Base-by-base conservation (phyloP, 2,329 filamentous ascomycete genomes). In the Hymenoscyphus repandus region DNA sequence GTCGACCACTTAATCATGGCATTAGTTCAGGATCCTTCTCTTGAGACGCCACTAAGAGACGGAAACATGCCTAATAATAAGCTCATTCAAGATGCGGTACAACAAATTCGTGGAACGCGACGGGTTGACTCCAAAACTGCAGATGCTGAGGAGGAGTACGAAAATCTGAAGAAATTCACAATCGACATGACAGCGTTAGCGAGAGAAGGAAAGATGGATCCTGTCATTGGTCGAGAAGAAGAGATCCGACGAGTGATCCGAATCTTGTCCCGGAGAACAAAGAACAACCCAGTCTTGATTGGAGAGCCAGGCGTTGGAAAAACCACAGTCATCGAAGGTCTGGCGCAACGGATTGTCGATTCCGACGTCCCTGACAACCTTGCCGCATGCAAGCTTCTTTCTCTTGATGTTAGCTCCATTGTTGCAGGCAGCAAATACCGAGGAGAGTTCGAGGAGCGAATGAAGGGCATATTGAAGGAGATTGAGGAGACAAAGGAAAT, bases 401-500 rank as follows among this genome's bases (percentile, higher is more conserved):
- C 93, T 3, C 83, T 99, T 41, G 93, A 99, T 65, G 92, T 99
- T 43, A 93, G 93, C 62, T 88, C 92, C 20, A 77, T 99, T 51
- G 92, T 99, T 57, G 93, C 93, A 52, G 93, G 93, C 60, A 96
- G 90, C 80, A 99, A 99, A 73, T 99, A 95, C 74, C 85, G 93
- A 45, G 93, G 93, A 74, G 93, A 99, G 69, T 99, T 99, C 53
- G 93, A 99, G 69, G 93, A 99, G 76, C 83, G 93, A 62, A 97
- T 99, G 91, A 99, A 99, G 79, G 91, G 92, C 49, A 93, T 99
- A 5, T 72, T 99, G 63, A 99, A 97, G 70, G 93, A 99, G 73
- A 96, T 99, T 52, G 81, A 91, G 61, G 85, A 95, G 50, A 90
- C 90, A 46, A 95, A 93, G 68, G 92, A 97, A 51, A 96, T 91